A percentile compares a stretch with the other conserved stretches of the same genome.
These are phyloP conservation scores for Fusarium chaquense DNA, from an alignment of 2,329 filamentous ascomycete genomes.

Conservation along the genomic window DNA sequence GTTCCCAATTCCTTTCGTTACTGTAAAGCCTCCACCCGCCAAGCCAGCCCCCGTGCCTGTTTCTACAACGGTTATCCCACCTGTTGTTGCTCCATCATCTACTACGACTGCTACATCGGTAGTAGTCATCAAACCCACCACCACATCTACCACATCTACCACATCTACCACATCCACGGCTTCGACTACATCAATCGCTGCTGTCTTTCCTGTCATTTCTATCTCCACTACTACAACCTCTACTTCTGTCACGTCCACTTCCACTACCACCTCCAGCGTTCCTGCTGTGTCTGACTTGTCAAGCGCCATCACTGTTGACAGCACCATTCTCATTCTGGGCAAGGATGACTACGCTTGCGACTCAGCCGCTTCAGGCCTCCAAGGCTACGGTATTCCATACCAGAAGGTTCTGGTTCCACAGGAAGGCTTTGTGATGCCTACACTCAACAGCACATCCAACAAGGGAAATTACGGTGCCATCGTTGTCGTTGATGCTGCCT, in stretches of 20 bases:
- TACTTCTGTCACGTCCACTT: not conserved
- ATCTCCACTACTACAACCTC: not conserved
- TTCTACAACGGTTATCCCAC: too few species aligned
- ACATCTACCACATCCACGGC: not conserved
- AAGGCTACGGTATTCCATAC: slow-evolving; percentile 35
- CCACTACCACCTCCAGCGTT: not conserved
- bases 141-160: not conserved
- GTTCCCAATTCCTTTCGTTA: not conserved
- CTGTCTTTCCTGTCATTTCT: not conserved
- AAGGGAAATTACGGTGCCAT: slow-evolving; percentile 31
- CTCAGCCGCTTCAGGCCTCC: slow-evolving; percentile 18
- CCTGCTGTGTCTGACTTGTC: not conserved
- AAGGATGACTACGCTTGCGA: slow-evolving; percentile 6
- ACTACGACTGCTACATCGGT: not conserved
- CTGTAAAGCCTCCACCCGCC: not conserved
- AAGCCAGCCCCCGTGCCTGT: not conserved
- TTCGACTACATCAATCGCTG: not conserved
- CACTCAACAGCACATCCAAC: slow-evolving; percentile 14
- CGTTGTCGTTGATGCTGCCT: slow-evolving; percentile 25
- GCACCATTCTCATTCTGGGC: slow-evolving; percentile 6
- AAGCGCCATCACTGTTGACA: slow-evolving; percentile 8
- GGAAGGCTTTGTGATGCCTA: slow-evolving; percentile 19
- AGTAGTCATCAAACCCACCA: not conserved
- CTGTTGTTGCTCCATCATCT: not conserved
- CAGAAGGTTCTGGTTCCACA: slow-evolving; percentile 24